phyloP scores from a whole-genome alignment of 805 yeast genomes.

The Kuraishia borneana region DNA sequence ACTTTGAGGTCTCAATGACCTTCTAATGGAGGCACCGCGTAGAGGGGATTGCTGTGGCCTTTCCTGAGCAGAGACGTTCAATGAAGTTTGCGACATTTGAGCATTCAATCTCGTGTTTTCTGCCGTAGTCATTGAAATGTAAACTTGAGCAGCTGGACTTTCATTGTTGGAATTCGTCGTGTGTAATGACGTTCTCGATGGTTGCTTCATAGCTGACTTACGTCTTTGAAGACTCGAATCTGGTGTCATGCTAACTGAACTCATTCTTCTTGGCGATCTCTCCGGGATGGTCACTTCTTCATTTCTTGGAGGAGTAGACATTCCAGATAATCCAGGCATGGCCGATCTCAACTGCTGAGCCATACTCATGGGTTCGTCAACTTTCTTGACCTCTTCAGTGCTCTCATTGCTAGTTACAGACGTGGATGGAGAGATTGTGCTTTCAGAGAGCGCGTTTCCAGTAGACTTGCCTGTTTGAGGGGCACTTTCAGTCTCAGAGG shows the following conservation, averaged over 20 bases:
- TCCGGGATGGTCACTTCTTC: constrained; percentile 16
- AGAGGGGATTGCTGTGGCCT: constrained; percentile 3
- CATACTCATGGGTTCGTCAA: constrained; percentile 16
- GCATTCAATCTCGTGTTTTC: constrained; percentile 72
- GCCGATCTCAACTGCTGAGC: constrained; percentile 37
- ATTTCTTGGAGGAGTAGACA: constrained; percentile 4
- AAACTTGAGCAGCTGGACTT: constrained; percentile 50
- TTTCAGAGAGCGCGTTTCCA: neutral
- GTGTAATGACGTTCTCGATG: neutral
- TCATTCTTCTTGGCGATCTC: constrained; percentile 18
- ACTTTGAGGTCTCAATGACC: constrained; percentile 10
- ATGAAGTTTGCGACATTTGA: constrained; percentile 27
- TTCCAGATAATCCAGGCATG: constrained; percentile 14
- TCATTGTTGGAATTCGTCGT: constrained; percentile 1
- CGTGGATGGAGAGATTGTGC: constrained; percentile 2
- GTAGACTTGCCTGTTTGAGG: constrained; percentile 2
- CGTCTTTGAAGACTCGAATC: constrained; percentile 15
- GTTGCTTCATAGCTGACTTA: constrained; percentile 35
- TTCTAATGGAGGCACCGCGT: constrained; percentile 2
- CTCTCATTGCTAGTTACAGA: constrained; percentile 27
- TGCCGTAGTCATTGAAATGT: constrained; percentile 61
- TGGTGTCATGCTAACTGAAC: constrained; percentile 3
- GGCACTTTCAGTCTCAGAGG: neutral
- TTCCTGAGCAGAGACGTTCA: constrained; percentile 14
- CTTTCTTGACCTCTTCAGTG: neutral